These are phyloP conservation scores for Mesotaenium endlicherianum DNA, from an alignment of 139 green algal species.

Conservation along the genomic window DNA sequence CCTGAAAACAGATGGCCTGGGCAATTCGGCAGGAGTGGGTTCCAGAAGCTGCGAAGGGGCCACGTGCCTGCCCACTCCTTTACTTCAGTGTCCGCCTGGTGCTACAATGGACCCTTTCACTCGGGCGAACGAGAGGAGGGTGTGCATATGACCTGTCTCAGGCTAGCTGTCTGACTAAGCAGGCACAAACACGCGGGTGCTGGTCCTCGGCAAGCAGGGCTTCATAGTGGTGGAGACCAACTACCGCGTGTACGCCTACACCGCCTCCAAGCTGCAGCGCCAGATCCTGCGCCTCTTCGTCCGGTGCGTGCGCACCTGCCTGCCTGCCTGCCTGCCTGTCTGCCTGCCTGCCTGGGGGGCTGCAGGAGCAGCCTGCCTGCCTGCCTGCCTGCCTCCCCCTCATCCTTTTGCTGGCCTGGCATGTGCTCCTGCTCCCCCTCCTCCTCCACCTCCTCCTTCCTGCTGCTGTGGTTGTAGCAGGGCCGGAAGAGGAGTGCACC, in stretches of 20 bases:
- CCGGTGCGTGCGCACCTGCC: slow-evolving; percentile 1
- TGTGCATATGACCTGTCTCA: too few species aligned
- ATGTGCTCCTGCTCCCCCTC: too few species aligned
- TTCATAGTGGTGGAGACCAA: slow-evolving; percentile 60
- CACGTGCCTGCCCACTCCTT: not conserved
- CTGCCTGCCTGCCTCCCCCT: not conserved
- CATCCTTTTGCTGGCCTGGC: too few species aligned
- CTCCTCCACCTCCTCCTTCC: too few species aligned
- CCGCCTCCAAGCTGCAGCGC: slow-evolving; percentile 34
- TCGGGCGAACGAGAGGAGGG: too few species aligned
- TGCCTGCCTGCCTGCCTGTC: too few species aligned
- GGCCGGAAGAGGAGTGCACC: too few species aligned
- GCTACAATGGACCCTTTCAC: not conserved
- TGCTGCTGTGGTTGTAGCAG: too few species aligned
- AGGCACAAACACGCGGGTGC: not conserved
- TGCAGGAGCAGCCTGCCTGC: not conserved
- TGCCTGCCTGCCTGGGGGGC: not conserved
- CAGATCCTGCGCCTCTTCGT: slow-evolving; percentile 49
- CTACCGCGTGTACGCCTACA: slow-evolving; percentile 58
- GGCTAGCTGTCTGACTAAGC: not conserved
- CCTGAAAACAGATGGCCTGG: too few species aligned
- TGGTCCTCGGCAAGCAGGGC: not conserved
- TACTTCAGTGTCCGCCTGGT: not conserved
- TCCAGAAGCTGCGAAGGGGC: not conserved
- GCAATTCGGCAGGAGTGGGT: too few species aligned